Percentiles rank a stretch among this genome's conserved stretches.
phyloP scores from a whole-genome alignment of 768 basidiomycete species.

The Rhizopogon vesiculosus region DNA sequence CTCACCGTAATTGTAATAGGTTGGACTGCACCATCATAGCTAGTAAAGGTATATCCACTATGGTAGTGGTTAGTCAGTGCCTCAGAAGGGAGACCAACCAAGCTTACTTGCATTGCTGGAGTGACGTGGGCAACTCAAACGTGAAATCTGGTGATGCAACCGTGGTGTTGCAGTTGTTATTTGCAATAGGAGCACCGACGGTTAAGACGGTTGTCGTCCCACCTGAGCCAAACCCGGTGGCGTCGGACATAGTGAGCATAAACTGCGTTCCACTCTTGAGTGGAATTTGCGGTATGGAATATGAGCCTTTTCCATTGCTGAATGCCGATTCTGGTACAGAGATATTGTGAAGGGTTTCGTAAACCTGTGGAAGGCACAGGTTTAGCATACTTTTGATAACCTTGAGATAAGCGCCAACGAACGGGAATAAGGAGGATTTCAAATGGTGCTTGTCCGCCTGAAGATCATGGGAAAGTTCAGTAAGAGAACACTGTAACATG shows the following conservation, averaged over 20 bases:
- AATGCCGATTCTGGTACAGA: slow-evolving; percentile 51
- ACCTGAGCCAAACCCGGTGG: slow-evolving; percentile 63
- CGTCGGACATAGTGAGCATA: slow-evolving; percentile 66
- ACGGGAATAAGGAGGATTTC: slow-evolving; percentile 47
- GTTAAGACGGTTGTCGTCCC: slow-evolving; percentile 47
- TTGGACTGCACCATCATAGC: slow-evolving; percentile 38
- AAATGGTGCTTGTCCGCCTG: slow-evolving; percentile 59
- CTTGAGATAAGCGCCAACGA: slow-evolving; percentile 9
- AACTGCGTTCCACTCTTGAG: slow-evolving; percentile 36
- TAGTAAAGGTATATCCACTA: slow-evolving; percentile 44
- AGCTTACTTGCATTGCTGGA: slow-evolving; percentile 58
- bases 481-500: background rate
- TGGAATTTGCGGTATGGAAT: slow-evolving; percentile 37
- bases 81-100: background rate
- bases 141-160: slow-evolving; percentile 39
- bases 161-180: slow-evolving; percentile 43
- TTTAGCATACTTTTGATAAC: background rate
- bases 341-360: slow-evolving; percentile 44
- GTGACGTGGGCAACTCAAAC: slow-evolving; percentile 45
- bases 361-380: slow-evolving; percentile 34
- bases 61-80: slow-evolving; percentile 2
- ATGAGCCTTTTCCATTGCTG: slow-evolving; percentile 50
- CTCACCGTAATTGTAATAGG: slow-evolving; percentile 54
- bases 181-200: slow-evolving; percentile 40
- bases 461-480: background rate